Evolutionary conservation across 2,329 filamentous ascomycete species (phyloP).

Genomic region (Aspergillus pseudoterreus): DNA sequence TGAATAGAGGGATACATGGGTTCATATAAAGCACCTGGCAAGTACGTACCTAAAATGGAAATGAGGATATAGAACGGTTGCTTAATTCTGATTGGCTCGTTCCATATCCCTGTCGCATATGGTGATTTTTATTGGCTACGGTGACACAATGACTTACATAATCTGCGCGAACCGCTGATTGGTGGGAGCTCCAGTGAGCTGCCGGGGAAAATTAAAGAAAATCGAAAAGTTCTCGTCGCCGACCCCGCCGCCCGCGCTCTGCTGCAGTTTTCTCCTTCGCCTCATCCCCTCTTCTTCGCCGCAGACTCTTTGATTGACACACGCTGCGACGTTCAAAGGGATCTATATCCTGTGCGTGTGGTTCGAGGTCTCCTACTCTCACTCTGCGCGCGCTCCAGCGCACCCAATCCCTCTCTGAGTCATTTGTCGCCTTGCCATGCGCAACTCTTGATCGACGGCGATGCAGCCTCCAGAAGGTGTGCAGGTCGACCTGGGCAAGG

Average conservation of each 20-base stretch:
- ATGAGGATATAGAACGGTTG: no score
- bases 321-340: neutral
- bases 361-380: neutral
- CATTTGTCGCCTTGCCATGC: slow-evolving; percentile 33
- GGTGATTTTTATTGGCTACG: no score
- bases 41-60: no score
- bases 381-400: neutral
- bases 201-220: slow-evolving; percentile 9
- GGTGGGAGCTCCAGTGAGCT: slow-evolving; percentile 11
- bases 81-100: no score
- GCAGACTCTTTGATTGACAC: neutral
- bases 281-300: neutral
- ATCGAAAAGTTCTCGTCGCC: slow-evolving; percentile 24
- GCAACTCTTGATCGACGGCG: slow-evolving; percentile 30
- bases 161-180: slow-evolving; percentile 10
- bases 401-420: slow-evolving; percentile 12
- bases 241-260: slow-evolving; percentile 19
- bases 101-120: no score
- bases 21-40: no score
- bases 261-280: slow-evolving; percentile 16
- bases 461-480: slow-evolving; percentile 42
- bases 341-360: no score
- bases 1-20: no score
- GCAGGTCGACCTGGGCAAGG: slow-evolving; percentile 59
- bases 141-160: no score